phyloP scores from a whole-genome alignment of 2,329 filamentous ascomycete species.

The Zymoseptoria ardabiliae region DNA sequence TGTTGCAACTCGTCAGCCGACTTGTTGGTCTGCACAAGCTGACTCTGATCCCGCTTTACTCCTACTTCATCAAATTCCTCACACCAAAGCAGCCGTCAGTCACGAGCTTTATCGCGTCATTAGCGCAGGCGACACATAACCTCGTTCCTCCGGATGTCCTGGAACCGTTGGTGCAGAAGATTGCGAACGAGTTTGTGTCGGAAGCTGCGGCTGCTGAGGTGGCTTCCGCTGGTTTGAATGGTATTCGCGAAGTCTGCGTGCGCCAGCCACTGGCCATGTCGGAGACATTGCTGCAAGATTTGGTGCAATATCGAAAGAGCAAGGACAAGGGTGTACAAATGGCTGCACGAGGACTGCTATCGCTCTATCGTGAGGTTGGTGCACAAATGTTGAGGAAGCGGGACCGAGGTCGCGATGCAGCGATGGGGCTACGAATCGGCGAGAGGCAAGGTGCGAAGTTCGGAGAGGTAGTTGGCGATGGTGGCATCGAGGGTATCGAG shows the following conservation, averaged over 20 bases:
- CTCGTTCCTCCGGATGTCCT: slow-evolving; percentile 87
- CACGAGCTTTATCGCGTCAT: slow-evolving; percentile 83
- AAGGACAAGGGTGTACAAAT: slow-evolving; percentile 99
- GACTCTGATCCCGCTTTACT: slow-evolving; percentile 83
- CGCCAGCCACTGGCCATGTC: slow-evolving; percentile 94
- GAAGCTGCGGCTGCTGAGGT: slow-evolving; percentile 89
- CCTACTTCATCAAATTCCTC: slow-evolving; percentile 86
- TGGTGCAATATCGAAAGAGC: slow-evolving; percentile 91
- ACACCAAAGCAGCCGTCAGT: slow-evolving; percentile 83
- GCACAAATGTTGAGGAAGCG: slow-evolving; percentile 82
- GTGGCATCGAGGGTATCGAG: slow-evolving; percentile 86
- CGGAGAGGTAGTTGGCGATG: slow-evolving; percentile 66
- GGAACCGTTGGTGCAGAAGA: slow-evolving; percentile 86
- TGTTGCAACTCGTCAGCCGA: slow-evolving; percentile 82
- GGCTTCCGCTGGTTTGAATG: slow-evolving; percentile 83
- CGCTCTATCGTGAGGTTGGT: slow-evolving; percentile 83
- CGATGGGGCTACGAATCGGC: slow-evolving; percentile 70
- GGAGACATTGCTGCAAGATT: slow-evolving; percentile 87
- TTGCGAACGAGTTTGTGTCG: slow-evolving; percentile 96
- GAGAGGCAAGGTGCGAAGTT: slow-evolving; percentile 70
- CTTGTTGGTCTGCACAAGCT: slow-evolving; percentile 90
- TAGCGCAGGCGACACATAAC: slow-evolving; percentile 86
- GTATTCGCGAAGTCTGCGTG: slow-evolving; percentile 87
- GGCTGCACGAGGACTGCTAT: slow-evolving; percentile 87
- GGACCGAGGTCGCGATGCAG: slow-evolving; percentile 84